phyloP scores from a whole-genome alignment of 169 alveolate genomes.

The Neospora caninum region DNA sequence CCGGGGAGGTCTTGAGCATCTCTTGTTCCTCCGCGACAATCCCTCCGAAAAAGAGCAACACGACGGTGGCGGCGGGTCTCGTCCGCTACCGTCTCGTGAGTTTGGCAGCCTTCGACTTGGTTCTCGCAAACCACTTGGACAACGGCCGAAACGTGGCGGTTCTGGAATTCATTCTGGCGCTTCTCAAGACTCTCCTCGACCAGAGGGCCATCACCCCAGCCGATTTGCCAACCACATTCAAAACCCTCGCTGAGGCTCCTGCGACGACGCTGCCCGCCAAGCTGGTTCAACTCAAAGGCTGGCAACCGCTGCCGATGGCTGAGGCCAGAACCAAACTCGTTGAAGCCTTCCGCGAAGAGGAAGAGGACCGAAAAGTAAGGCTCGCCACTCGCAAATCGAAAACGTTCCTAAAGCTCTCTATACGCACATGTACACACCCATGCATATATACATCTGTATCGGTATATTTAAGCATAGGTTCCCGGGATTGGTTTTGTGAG shows the following conservation, averaged over 20 bases:
- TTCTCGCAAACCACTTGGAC: neutral
- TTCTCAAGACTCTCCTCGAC: slow-evolving; percentile 26
- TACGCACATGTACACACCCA: too few species aligned
- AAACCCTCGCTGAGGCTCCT: slow-evolving; percentile 8
- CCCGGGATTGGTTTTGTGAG: too few species aligned
- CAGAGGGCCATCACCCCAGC: slow-evolving; percentile 38
- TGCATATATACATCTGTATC: too few species aligned
- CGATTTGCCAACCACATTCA: slow-evolving; percentile 21
- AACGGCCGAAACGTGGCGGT: neutral
- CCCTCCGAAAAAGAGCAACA: slow-evolving; percentile 33
- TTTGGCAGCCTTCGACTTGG: slow-evolving; percentile 15
- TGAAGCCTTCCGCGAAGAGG: slow-evolving; percentile 14
- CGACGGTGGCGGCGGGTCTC: slow-evolving; percentile 46
- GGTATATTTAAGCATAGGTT: too few species aligned
- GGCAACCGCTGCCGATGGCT: slow-evolving; percentile 32
- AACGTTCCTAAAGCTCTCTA: neutral
- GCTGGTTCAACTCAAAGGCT: neutral
- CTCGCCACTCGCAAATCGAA: neutral
- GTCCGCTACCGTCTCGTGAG: slow-evolving; percentile 38
- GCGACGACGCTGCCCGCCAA: slow-evolving; percentile 13
- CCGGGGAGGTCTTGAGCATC: slow-evolving; percentile 14
- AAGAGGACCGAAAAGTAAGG: neutral
- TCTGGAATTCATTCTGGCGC: slow-evolving; percentile 38
- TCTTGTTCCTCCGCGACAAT: slow-evolving; percentile 39
- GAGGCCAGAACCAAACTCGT: slow-evolving; percentile 20